Conservation (phyloP, 352 stramenopile species). For the Pythium rishiriense region DNA sequence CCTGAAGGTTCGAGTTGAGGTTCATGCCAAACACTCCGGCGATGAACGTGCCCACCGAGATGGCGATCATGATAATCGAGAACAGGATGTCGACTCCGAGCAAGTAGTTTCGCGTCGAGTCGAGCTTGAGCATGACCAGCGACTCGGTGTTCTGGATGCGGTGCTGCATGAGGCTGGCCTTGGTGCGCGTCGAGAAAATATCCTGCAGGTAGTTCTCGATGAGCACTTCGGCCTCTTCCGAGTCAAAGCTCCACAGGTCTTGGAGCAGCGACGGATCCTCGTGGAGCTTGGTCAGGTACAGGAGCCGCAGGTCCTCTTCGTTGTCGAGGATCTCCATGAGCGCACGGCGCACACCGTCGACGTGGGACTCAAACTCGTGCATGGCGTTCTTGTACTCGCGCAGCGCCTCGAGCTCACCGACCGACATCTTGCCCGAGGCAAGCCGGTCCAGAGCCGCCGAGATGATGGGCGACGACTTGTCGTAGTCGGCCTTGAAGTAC, state of each 20-base stretch:
- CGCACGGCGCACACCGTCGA: constrained; percentile 52
- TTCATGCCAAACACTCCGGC: constrained; percentile 80
- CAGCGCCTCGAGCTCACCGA: constrained; percentile 55
- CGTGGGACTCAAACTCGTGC: constrained; percentile 70
- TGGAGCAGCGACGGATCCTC: constrained; percentile 51
- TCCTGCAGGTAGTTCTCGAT: constrained; percentile 81
- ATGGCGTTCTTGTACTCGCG: constrained; percentile 71
- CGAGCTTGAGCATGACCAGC: constrained; percentile 77
- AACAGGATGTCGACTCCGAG: constrained; percentile 76
- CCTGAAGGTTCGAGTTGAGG: constrained; percentile 48
- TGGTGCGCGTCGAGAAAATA: constrained; percentile 76
- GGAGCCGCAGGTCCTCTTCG: constrained; percentile 62
- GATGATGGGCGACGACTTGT: constrained; percentile 43
- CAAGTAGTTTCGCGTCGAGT: constrained; percentile 81
- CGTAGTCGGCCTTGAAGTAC: constrained; percentile 57
- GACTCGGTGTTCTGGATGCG: constrained; percentile 79
- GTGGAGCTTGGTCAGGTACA: constrained; percentile 72
- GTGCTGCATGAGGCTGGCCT: constrained; percentile 64
- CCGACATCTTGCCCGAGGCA: constrained; percentile 43
- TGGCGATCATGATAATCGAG: constrained; percentile 57
- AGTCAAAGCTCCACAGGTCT: constrained; percentile 66
- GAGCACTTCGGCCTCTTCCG: constrained; percentile 68
- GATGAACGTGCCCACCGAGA: constrained; percentile 66
- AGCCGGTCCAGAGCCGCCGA: constrained; percentile 47
- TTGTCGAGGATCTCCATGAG: constrained; percentile 74